Base-by-base conservation (phyloP, 345 rosid genomes). In the Rhodomyrtus tomentosa region DNA sequence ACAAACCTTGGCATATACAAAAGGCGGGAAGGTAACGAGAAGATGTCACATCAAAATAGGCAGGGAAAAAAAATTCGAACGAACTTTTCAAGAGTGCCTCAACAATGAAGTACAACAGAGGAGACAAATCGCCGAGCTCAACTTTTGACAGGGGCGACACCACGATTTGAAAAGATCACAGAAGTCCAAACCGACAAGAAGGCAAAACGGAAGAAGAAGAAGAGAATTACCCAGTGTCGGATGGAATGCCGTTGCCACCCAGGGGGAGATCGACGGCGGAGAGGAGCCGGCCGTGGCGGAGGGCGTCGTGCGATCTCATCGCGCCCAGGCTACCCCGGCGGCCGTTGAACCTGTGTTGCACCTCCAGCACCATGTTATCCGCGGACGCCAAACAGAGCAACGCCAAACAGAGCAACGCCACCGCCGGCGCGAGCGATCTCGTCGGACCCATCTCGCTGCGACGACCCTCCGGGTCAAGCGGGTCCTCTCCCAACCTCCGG, bases 211-310 rank as follows among this genome's bases (percentile, higher is more conserved):
- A 20, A 51, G 2, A 21, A n/a, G 49, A 50, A 2, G 45, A 29
- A 11, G 80, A 81, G 72, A 88, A 90, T 74, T 82, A 95, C 98
- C 99, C 98, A 85, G 95, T 88, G 59, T 89, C 93, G 27, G 92
- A 87, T 29, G 95, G 98, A 5, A 48, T 86, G 88, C 98, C 97
- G 62, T 89, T 92, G 88, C 99, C 98, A 3, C 98, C 99, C 38
- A 96, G 80, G 58, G 91, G 91, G 50, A 96, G 84, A 87, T 93
- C 94, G 82, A 92, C 55, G 88, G 94, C 84, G 76, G 93, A 83
- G 45, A 96, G 94, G 84, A 93, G 87, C 36, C 99, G 89, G 54
- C 92, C 86, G 68, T 93, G 98, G 24, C 98, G 99, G 82, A 55
- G 91, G 40, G 85, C 85, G 85, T 97, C 99, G 82, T 97, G 98